phyloP scores from a whole-genome alignment of 2,329 filamentous ascomycete genomes.

The Teratosphaeria destructans region DNA sequence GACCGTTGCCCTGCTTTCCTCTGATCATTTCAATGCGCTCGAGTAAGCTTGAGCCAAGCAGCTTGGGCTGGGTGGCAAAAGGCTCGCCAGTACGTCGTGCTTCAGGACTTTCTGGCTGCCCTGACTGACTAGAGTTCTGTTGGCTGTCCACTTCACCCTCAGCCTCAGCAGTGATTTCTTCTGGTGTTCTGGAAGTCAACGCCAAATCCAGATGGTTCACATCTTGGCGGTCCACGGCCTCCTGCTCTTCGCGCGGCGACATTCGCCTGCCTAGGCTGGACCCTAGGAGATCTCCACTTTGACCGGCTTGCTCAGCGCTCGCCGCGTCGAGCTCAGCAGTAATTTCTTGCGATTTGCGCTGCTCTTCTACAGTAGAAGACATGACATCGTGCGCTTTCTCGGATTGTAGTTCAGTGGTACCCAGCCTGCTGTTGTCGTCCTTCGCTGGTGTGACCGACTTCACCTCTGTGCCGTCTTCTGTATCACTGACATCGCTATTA shows the following conservation, averaged over 20 bases:
- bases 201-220: conserved; percentile 54
- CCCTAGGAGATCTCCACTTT: conserved; percentile 5
- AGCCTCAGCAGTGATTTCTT: conserved; percentile 7
- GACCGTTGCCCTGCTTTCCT: conserved; percentile 14
- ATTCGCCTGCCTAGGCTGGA: conserved; percentile 12
- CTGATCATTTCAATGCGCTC: conserved; percentile 30
- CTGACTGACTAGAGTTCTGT: conserved; percentile 2
- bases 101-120: not conserved
- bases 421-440: conserved; percentile 30
- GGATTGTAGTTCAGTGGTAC: conserved; percentile 37
- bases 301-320: conserved; percentile 5
- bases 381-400: conserved; percentile 56
- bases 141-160: not conserved
- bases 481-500: conserved; percentile 31
- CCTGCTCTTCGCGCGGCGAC: conserved; percentile 21
- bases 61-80: conserved; percentile 23
- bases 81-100: conserved; percentile 10
- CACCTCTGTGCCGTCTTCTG: conserved; percentile 53
- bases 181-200: conserved; percentile 29
- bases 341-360: conserved; percentile 26
- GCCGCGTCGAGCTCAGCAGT: conserved; percentile 8
- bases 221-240: conserved; percentile 38
- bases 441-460: conserved; percentile 15
- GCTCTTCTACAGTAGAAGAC: conserved; percentile 55
- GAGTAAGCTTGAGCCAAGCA: conserved; percentile 25